phyloP scores from a whole-genome alignment of 495 filamentous ascomycete genomes.

The Rhizodiscina lignyota region DNA sequence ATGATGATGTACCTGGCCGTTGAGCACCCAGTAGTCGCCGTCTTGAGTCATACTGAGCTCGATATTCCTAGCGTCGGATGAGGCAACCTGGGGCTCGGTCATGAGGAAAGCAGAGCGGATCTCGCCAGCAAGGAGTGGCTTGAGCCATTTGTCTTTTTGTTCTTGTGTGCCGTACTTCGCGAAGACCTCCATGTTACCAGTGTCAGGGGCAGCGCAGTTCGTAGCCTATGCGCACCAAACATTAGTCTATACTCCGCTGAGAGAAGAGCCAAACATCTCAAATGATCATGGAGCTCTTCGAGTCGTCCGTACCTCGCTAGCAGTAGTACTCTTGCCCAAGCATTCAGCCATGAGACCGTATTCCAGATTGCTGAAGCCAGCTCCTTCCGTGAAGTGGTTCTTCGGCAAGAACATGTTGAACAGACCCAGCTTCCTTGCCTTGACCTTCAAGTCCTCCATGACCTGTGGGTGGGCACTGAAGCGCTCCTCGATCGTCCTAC shows the following conservation, averaged over 20 bases:
- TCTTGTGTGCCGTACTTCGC: conserved; percentile 27
- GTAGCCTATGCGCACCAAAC: conserved; percentile 14
- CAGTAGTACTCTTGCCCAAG: conserved; percentile 23
- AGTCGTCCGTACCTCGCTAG: conserved; percentile 21
- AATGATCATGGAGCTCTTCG: too few species aligned
- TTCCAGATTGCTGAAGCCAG: conserved; percentile 32
- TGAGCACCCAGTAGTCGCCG: conserved; percentile 24
- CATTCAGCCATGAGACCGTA: conserved; percentile 28
- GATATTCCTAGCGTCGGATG: conserved; percentile 27
- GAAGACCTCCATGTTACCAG: conserved; percentile 29
- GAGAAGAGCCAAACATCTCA: too few species aligned
- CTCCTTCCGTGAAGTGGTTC: conserved; percentile 85
- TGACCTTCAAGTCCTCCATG: conserved; percentile 75
- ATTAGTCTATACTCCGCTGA: background rate
- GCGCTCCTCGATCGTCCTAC: conserved; percentile 39
- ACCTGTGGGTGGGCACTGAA: conserved; percentile 65
- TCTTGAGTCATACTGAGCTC: conserved; percentile 18
- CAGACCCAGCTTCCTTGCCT: conserved; percentile 68
- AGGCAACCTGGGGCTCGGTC: conserved; percentile 27
- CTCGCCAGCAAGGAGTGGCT: conserved; percentile 23
- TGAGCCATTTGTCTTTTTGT: conserved; percentile 25
- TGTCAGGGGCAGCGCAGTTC: conserved; percentile 27
- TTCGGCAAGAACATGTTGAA: conserved; percentile 98
- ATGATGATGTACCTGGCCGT: conserved; percentile 16
- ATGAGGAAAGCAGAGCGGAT: conserved; percentile 28